Evolutionary conservation across 306 rosid species (phyloP).

Genomic region (Vigna unguiculata): DNA sequence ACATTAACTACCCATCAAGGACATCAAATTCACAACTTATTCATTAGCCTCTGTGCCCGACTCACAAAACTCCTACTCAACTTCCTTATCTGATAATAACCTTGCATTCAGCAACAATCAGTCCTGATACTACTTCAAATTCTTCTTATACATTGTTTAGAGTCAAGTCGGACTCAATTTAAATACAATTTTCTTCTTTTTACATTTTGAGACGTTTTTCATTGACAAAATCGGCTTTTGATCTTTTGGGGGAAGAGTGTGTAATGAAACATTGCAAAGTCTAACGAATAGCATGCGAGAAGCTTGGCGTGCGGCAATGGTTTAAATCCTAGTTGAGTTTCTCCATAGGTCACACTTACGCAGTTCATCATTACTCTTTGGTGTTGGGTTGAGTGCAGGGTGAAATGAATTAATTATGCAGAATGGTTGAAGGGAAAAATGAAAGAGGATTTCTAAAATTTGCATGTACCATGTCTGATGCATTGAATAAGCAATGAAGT

Average conservation of each 20-base stretch:
- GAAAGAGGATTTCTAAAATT: slow-evolving; percentile 41
- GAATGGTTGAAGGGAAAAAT: slow-evolving; percentile 25
- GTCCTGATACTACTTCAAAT: slow-evolving; percentile 20
- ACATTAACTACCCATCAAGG: slow-evolving; percentile 37
- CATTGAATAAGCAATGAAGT: slow-evolving; percentile 40
- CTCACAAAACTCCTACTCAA: background rate
- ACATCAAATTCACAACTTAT: background rate
- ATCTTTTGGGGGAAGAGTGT: slow-evolving; percentile 1
- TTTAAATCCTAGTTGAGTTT: slow-evolving; percentile 54
- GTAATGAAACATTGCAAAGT: slow-evolving; percentile 47
- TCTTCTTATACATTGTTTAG: too few relatives aligned
- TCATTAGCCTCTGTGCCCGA: background rate
- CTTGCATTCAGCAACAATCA: background rate
- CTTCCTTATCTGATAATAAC: background rate
- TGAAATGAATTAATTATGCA: slow-evolving; percentile 44
- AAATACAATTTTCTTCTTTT: too few relatives aligned
- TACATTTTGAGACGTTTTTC: too few relatives aligned
- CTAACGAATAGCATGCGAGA: slow-evolving; percentile 52
- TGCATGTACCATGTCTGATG: slow-evolving; percentile 42
- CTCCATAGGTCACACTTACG: slow-evolving; percentile 50
- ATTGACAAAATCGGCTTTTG: too few relatives aligned
- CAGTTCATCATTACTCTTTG: slow-evolving; percentile 53
- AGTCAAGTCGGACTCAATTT: too few relatives aligned
- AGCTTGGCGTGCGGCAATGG: slow-evolving; percentile 50
- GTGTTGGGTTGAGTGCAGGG: slow-evolving; percentile 45